These are phyloP conservation scores for Oxytropis ochrocephala DNA, from an alignment of 306 rosid species.

Conservation along the genomic window DNA sequence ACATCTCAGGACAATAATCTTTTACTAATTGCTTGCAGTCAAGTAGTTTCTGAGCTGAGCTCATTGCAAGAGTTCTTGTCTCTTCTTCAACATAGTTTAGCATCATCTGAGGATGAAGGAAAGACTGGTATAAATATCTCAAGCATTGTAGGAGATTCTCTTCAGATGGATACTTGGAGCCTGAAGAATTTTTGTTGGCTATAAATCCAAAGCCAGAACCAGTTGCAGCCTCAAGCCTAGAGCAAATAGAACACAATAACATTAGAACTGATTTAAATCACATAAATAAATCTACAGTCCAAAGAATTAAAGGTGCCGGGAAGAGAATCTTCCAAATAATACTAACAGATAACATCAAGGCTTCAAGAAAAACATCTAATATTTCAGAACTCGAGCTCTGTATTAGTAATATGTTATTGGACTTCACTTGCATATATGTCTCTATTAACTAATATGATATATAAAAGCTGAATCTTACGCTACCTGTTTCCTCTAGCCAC, in stretches of 20 bases:
- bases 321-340: slow-evolving; percentile 10
- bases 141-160: slow-evolving; percentile 60
- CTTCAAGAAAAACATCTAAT: slow-evolving; percentile 3
- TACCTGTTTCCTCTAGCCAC: background rate
- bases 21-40: slow-evolving; percentile 98
- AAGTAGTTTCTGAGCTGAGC: slow-evolving; percentile 69
- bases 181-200: slow-evolving; percentile 30
- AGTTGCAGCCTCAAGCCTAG: slow-evolving; percentile 57
- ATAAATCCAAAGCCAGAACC: slow-evolving; percentile 23
- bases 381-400: background rate
- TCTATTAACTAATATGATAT: background rate
- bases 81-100: slow-evolving; percentile 39
- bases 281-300: background rate
- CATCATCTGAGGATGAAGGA: slow-evolving; percentile 77
- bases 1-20: slow-evolving; percentile 47
- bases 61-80: slow-evolving; percentile 47
- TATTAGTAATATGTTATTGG: background rate
- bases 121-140: slow-evolving; percentile 59
- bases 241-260: background rate
- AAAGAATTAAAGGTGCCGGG: background rate
- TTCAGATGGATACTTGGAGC: slow-evolving; percentile 50
- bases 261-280: background rate
- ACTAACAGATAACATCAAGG: slow-evolving; percentile 10
- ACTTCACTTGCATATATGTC: slow-evolving; percentile 1
- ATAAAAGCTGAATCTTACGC: background rate